phyloP scores from a whole-genome alignment of 306 rosid genomes.

The Cyamopsis tetragonoloba region DNA sequence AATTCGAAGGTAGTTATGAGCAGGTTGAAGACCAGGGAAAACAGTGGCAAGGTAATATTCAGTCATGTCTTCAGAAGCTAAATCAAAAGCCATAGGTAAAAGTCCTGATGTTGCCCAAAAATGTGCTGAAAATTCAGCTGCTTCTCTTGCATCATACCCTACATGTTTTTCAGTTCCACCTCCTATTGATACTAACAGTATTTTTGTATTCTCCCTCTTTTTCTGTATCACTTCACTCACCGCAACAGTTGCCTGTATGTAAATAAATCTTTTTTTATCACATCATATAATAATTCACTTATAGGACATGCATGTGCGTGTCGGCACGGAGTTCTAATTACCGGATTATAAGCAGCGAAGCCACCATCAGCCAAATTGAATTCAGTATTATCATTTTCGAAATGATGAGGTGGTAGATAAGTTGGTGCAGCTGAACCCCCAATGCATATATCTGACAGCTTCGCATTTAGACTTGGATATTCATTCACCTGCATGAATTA shows the following conservation, averaged over 20 bases:
- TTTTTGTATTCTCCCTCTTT: conserved; percentile 25
- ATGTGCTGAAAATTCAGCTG: conserved; percentile 36
- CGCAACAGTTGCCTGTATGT: conserved; percentile 55
- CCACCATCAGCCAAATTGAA: conserved; percentile 40
- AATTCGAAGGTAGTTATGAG: conserved; percentile 25
- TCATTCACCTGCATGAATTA: conserved; percentile 3
- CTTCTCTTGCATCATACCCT: conserved; percentile 22
- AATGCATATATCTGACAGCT: conserved; percentile 29
- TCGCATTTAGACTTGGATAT: not conserved
- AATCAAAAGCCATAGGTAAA: not conserved
- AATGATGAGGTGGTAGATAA: conserved; percentile 20
- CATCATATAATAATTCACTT: too few relatives aligned
- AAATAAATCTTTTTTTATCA: not conserved
- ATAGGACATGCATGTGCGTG: too few relatives aligned
- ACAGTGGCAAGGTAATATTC: conserved; percentile 16
- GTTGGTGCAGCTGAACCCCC: conserved; percentile 34
- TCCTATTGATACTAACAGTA: conserved; percentile 52
- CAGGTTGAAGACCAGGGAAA: not conserved
- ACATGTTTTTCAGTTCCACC: conserved; percentile 38
- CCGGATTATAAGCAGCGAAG: conserved; percentile 13
- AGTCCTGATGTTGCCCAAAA: conserved; percentile 33
- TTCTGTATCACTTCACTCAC: conserved; percentile 49
- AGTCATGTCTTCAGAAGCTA: conserved; percentile 3
- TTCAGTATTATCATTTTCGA: not conserved
- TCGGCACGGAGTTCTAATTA: too few relatives aligned